A percentile compares a stretch with the other conserved stretches of the same genome.
These are phyloP conservation scores for Tetragonia tetragonoides DNA, from an alignment of 148 eudicot genomes.

Conservation along the genomic window DNA sequence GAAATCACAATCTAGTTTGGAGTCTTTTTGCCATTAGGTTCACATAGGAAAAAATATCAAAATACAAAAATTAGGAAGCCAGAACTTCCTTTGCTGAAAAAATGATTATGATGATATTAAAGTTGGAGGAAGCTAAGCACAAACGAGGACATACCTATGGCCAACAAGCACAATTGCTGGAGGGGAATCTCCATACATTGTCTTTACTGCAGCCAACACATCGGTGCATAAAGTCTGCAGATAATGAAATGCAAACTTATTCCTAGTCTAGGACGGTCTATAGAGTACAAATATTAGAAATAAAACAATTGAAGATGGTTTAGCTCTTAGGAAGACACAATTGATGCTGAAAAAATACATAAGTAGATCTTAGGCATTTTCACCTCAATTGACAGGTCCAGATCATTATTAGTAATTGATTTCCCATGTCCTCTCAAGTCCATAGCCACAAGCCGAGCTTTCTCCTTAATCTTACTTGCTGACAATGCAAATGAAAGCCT, in stretches of 20 bases:
- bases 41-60: neutral
- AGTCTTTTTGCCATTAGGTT: neutral
- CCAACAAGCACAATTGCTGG: slow-evolving; percentile 93
- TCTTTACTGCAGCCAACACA: slow-evolving; percentile 78
- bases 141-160: slow-evolving; percentile 61
- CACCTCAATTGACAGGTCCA: slow-evolving; percentile 87
- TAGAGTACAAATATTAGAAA: neutral
- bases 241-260: slow-evolving; percentile 21
- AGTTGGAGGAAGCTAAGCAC: neutral
- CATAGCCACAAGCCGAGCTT: slow-evolving; percentile 85
- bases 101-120: neutral
- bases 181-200: slow-evolving; percentile 86
- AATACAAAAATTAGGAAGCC: neutral
- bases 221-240: slow-evolving; percentile 77
- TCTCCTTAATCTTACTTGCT: slow-evolving; percentile 75
- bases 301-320: neutral
- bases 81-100: too few relatives aligned
- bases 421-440: slow-evolving; percentile 98
- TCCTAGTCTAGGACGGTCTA: neutral
- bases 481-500: slow-evolving; percentile 96
- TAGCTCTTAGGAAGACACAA: neutral
- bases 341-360: neutral
- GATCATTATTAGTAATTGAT: slow-evolving; percentile 73
- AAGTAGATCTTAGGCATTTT: slow-evolving; percentile 15
- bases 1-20: too few relatives aligned